phyloP scores from a whole-genome alignment of 1,284 basidiomycete genomes.

The Rugosomyces carneus region DNA sequence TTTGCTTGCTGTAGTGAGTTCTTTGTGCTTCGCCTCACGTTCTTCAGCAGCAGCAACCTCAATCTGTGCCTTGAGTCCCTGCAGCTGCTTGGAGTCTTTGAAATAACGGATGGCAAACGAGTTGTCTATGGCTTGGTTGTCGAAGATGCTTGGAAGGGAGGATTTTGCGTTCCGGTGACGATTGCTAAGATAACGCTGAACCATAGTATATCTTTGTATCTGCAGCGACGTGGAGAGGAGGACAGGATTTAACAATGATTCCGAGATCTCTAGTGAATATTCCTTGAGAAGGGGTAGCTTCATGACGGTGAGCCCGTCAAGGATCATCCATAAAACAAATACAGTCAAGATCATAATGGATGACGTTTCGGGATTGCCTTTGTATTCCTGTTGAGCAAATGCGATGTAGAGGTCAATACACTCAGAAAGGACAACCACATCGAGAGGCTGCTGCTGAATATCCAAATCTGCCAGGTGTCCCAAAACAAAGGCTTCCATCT shows the following conservation, averaged over 20 bases:
- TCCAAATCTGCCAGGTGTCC: neutral
- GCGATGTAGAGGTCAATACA: slow-evolving; percentile 24
- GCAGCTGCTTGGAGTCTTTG: slow-evolving; percentile 12
- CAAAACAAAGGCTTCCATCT: slow-evolving; percentile 25
- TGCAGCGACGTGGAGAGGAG: slow-evolving; percentile 27
- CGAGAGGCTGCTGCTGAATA: neutral
- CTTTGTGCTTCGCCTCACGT: slow-evolving; percentile 16
- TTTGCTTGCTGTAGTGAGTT: slow-evolving; percentile 19
- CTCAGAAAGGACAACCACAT: slow-evolving; percentile 17
- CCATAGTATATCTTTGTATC: slow-evolving; percentile 22
- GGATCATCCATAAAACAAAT: slow-evolving; percentile 37
- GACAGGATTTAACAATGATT: slow-evolving; percentile 29
- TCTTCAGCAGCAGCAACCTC: slow-evolving; percentile 17
- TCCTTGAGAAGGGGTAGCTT: slow-evolving; percentile 30
- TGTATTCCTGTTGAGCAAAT: slow-evolving; percentile 24
- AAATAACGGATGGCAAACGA: slow-evolving; percentile 29
- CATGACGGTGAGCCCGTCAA: slow-evolving; percentile 32
- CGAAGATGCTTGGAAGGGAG: slow-evolving; percentile 19
- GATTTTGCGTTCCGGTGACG: slow-evolving; percentile 19
- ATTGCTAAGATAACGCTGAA: slow-evolving; percentile 26
- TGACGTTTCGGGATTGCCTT: slow-evolving; percentile 31
- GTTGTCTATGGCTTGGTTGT: neutral
- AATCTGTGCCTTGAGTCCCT: slow-evolving; percentile 24
- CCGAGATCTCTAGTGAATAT: slow-evolving; percentile 41
- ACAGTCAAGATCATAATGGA: slow-evolving; percentile 39